Percentiles rank a stretch among this genome's conserved stretches.
These are phyloP conservation scores for Collariella sp. DNA, from an alignment of 495 filamentous ascomycete genomes.

Conservation along the genomic window DNA sequence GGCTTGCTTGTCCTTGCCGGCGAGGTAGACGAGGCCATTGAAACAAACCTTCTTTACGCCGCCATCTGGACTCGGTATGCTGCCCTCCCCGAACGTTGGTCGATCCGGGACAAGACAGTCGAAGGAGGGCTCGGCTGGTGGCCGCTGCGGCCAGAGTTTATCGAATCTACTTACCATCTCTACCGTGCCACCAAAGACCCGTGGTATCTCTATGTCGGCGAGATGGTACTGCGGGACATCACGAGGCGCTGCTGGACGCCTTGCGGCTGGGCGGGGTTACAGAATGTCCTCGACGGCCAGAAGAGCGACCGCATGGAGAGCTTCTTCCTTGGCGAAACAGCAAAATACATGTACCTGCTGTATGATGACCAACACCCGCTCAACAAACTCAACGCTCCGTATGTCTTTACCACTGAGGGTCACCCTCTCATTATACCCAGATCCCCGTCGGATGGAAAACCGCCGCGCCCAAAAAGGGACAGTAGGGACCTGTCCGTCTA, in stretches of 20 bases:
- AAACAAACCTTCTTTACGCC: constrained; percentile 79
- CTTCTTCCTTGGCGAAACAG: constrained; percentile 94
- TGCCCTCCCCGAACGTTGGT: constrained; percentile 90
- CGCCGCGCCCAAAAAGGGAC: constrained; percentile 11
- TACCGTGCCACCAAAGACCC: constrained; percentile 91
- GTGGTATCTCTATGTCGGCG: constrained; percentile 91
- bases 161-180: constrained; percentile 89
- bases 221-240: constrained; percentile 89
- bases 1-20: constrained; percentile 82
- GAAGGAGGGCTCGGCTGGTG: constrained; percentile 89
- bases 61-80: constrained; percentile 92
- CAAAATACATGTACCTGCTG: constrained; percentile 87
- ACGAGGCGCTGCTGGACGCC: constrained; percentile 83
- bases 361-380: constrained; percentile 81
- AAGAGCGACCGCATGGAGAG: constrained; percentile 96
- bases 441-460: constrained; percentile 8
- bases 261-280: constrained; percentile 93
- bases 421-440: constrained; percentile 84
- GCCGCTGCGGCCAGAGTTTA: constrained; percentile 89
- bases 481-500: constrained; percentile 21
- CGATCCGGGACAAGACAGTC: constrained; percentile 70
- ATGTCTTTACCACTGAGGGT: constrained; percentile 93
- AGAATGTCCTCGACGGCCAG: constrained; percentile 83
- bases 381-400: constrained; percentile 74
- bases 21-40: constrained; percentile 80